Evolutionary conservation across 768 basidiomycete species (phyloP), one percentile per base, ranked within the genome.

Genomic region (Psilocybe sp.): DNA sequence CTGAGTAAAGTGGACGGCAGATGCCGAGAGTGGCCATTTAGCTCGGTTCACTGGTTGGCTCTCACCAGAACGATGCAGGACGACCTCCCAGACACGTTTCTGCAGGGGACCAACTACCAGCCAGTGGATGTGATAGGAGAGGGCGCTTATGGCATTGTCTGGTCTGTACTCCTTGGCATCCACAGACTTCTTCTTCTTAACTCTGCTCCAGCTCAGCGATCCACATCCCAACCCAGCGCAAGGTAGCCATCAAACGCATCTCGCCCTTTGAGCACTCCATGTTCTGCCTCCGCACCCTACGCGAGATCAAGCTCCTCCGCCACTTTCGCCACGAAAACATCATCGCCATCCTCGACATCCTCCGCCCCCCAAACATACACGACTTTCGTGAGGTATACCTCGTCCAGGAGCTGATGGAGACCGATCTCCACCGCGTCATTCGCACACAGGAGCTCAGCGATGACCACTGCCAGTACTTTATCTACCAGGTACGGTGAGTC

Each of bases 401-500:
- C 47, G 70, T 77, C 33, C 76, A 78, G 68, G 89, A 92, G 65
- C 74, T 92, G 56, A 83, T 96, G 68, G 96, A 97, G 69, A 96
- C 92, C 0, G 96, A 98, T 71, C 73, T 98, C 57, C 94, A 98
- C 65, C 85, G 96, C 47, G 97, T 99, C 41, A 98, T 99, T 59
- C 79, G 92, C 19, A 96, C 97, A 0, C 96, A 98, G 68, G 83
- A 89, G 51, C 76, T 99, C 37, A 89, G 87, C 50, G 96, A 98
- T 64, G 94, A 98, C 63, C 95, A 98, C 64, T 87, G 85, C 59
- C 93, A 98, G 69, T 99, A 99, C 67, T 98, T 99, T 64, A 86
- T 96, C 57, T 99, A 99, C 67, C 96, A 98, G 78, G 86, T 84
- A 53, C 44, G 72, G 65, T 50, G 35, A 42, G 38, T 58, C 49